Evolutionary conservation across 2,329 filamentous ascomycete genomes (phyloP), one percentile per base, ranked within the genome.

Genomic region (Drechslerella stenobrocha): DNA sequence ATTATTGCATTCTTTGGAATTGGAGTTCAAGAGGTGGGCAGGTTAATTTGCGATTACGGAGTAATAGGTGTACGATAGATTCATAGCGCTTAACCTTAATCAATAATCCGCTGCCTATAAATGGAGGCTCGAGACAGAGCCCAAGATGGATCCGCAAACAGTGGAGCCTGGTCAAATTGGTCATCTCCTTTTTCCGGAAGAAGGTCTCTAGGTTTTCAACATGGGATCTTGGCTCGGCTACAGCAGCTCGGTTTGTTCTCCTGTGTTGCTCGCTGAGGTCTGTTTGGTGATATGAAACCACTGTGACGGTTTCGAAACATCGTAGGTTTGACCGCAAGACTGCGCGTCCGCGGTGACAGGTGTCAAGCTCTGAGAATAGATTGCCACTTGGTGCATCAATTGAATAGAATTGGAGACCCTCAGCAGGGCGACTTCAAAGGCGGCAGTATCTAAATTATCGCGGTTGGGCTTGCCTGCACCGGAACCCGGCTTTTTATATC

Each of bases 71-170:
- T 67, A 67, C 50, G 51, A 67, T 67, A 67, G 63, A 67, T 51
- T 52, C 50, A 60, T 60, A 60, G 63, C 63, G 63, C 55, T 67
- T 67, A 60, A 60, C 58, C 24, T 15, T 67, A 67, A 67, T 60
- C 51, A 50, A 60, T 67, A 67, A 67, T 67, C 30, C 15, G 15
- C 15, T 11, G 34, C 23, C 37, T 7, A 11, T 42, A 9, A 22
- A 23, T 46, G 18, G 4, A 46, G 42, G 9, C n/a, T n/a, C n/a
- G n/a, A 23, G 11, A 22, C 5, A 20, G 9, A 22, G 7, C 5
- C 6, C 18, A 46, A 5, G 42, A 22, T 13, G 8, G 15, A n/a
- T 37, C 28, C 28, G 11, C 28, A 5, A 30, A 11, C 28, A 30
- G 28, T 30, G 28, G 28, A 11, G 5, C 28, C 28, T 30, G n/a